phyloP scores from a whole-genome alignment of 345 rosid genomes.

The Combretum micranthum region DNA sequence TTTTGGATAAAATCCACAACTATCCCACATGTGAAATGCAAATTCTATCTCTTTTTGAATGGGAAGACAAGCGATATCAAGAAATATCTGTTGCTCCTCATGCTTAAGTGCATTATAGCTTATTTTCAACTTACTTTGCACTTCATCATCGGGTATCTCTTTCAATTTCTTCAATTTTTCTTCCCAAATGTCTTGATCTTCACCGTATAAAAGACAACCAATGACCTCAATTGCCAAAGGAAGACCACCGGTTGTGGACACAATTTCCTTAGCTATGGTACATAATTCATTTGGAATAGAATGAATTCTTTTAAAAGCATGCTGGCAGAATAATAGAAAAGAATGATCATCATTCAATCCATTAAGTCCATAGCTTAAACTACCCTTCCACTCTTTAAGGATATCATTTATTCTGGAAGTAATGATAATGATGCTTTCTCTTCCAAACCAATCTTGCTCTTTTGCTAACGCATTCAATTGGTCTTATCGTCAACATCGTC shows the following conservation, averaged over 20 bases:
- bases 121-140: conserved; percentile 6
- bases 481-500: conserved; percentile 2
- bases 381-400: background rate
- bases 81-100: too few relatives aligned
- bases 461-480: background rate
- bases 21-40: too few relatives aligned
- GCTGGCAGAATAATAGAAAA: conserved; percentile 2
- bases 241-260: conserved; percentile 4
- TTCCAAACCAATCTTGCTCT: background rate
- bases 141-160: background rate
- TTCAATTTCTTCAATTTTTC: background rate
- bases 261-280: background rate
- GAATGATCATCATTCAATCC: background rate
- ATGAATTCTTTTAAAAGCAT: conserved; percentile 1
- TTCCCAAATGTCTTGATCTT: background rate
- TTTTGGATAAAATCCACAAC: too few relatives aligned
- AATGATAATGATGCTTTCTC: conserved; percentile 6
- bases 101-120: too few relatives aligned
- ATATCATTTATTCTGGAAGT: background rate
- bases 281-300: background rate
- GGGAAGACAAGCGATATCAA: too few relatives aligned
- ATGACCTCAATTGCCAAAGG: conserved; percentile 8
- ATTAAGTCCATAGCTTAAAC: background rate
- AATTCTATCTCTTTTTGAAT: too few relatives aligned
- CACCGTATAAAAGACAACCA: conserved; percentile 1